These are phyloP conservation scores for Akanthomyces dipterigenus DNA, from an alignment of 2,329 filamentous ascomycete species.

Conservation along the genomic window DNA sequence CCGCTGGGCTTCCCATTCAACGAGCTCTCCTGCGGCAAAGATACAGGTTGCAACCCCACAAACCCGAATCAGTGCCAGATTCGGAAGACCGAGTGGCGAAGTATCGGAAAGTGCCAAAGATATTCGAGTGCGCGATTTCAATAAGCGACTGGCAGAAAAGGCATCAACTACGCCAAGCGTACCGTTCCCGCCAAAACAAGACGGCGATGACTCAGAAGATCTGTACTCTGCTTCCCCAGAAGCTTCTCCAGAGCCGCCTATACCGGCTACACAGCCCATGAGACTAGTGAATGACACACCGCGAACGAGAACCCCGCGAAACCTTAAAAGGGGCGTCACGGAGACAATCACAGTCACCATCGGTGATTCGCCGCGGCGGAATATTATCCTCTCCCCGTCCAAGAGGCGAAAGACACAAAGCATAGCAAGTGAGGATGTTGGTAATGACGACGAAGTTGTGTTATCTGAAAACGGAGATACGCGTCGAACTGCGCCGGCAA, in stretches of 20 bases:
- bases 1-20: slow-evolving; percentile 32
- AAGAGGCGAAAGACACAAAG: slow-evolving; percentile 7
- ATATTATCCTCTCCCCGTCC: not conserved
- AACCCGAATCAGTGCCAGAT: slow-evolving; percentile 18
- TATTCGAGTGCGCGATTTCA: slow-evolving; percentile 28
- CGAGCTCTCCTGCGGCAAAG: not conserved
- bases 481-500: not conserved
- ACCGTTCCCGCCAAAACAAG: not conserved
- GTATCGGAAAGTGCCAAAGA: slow-evolving; percentile 15
- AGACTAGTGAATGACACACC: slow-evolving; percentile 3
- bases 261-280: slow-evolving; percentile 15
- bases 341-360: slow-evolving; percentile 10
- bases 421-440: slow-evolving; percentile 1
- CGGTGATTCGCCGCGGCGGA: not conserved
- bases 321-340: not conserved
- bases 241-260: slow-evolving; percentile 14
- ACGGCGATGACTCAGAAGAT: not conserved
- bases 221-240: not conserved
- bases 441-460: not conserved
- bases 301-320: slow-evolving; percentile 4
- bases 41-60: not conserved
- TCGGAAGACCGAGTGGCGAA: not conserved
- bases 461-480: not conserved
- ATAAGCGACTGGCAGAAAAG: slow-evolving; percentile 26
- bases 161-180: not conserved